Base-by-base conservation (phyloP, 225 moss, liverwort and hornwort genomes). In the Physcomitrium patens region DNA sequence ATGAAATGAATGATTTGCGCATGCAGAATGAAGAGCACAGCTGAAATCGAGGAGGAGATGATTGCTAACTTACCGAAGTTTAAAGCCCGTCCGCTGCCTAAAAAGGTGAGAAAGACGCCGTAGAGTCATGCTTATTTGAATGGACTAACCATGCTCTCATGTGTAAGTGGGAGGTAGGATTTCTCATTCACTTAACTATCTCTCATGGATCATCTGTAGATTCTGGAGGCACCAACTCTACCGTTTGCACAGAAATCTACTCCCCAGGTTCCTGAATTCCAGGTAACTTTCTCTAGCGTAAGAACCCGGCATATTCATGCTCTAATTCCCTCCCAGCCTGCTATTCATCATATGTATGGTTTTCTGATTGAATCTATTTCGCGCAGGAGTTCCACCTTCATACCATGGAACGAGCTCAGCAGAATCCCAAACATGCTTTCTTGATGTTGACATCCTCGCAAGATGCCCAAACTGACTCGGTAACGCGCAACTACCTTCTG, bases 61-160 rank as follows among this genome's bases (percentile, higher is more conserved):
- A 84, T 97, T 47, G 73, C 94, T 5, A 94, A 86, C 58, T 28
- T 97, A 65, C 97, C 97, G 0, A 97, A 86, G 75, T 97, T 97
- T 76, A 97, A 89, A 82, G 97, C 97, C 22, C 91, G 94, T 1
- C 94, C 97, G 2, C 84, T 91, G 31, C 94, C 94, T 0, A 97
- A 90, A 68, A 97, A 97, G 94, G 96, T 97, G 11, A 10, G 12
- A 45, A 0, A 2, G 0, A 18, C 15, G 41, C 15, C 19, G 0
- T 37, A 37, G 31, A 37, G 1, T 24, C 24, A 1, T 24, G 24
- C 24, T 24, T 1, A 1, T 24, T 24, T 24, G 24, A 1, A 24
- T 24, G 24, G 1, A 24, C 24, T 24, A 1, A 1, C 24, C 24
- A 1, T 24, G 24, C 24, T 1, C 24, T 1, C 1, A 1, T 24